These are phyloP conservation scores for Eruca vesicaria DNA, from an alignment of 441 rosid species.

Conservation along the genomic window DNA sequence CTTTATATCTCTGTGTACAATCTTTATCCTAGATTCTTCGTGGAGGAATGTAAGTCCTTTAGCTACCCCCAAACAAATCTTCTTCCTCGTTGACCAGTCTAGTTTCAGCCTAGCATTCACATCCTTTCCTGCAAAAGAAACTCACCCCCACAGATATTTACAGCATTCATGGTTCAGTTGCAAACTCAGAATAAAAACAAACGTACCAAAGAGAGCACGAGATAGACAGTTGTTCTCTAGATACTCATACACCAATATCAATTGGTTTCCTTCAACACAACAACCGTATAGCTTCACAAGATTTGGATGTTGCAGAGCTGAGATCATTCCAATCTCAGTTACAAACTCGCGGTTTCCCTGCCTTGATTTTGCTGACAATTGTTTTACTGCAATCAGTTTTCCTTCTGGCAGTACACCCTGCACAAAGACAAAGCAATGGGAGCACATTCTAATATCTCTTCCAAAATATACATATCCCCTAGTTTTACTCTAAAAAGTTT, in stretches of 20 bases:
- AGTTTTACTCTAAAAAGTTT: background rate
- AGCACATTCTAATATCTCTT: background rate
- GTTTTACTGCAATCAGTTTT: constrained; percentile 71
- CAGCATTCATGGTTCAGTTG: background rate
- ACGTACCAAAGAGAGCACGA: constrained; percentile 73
- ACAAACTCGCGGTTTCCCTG: constrained; percentile 60
- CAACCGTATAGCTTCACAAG: constrained; percentile 87
- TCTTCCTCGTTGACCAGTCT: constrained; percentile 71
- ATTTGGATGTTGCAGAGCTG: constrained; percentile 89
- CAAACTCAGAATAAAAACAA: background rate
- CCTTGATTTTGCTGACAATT: constrained; percentile 69
- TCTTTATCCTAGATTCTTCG: constrained; percentile 78
- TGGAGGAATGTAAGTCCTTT: constrained; percentile 83
- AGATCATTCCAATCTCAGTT: constrained; percentile 81
- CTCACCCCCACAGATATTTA: background rate
- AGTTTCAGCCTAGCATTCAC: constrained; percentile 46
- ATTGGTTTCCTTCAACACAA: constrained; percentile 77
- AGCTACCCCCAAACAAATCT: constrained; percentile 74
- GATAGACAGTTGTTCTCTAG: constrained; percentile 78
- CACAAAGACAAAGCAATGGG: constrained; percentile 23
- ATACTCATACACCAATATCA: constrained; percentile 69
- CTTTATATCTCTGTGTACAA: constrained; percentile 89
- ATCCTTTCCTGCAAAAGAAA: constrained; percentile 50
- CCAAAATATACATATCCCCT: no score
- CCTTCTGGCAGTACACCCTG: constrained; percentile 72